Evolutionary conservation across 306 rosid genomes (phyloP).

Genomic region (Rosa lucieae): DNA sequence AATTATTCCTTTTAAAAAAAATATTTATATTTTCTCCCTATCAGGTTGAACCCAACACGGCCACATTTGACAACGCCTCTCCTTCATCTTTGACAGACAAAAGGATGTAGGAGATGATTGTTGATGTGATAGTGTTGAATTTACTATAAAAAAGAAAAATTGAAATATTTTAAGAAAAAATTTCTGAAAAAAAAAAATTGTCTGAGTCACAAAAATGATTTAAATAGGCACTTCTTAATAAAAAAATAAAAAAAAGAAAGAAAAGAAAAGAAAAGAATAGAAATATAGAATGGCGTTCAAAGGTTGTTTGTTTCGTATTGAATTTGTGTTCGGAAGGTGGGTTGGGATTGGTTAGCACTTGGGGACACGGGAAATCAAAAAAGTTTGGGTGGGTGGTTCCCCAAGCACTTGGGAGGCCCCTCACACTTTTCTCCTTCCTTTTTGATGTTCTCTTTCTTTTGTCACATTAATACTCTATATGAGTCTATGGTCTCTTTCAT

Average conservation of each 20-base stretch:
- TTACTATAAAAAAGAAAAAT: too few relatives aligned
- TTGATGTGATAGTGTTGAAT: too few relatives aligned
- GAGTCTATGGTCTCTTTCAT: background rate
- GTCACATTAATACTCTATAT: background rate
- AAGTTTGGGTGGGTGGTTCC: conserved; percentile 4
- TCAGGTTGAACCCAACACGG: too few relatives aligned
- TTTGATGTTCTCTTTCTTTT: background rate
- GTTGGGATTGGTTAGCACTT: background rate
- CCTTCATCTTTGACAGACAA: background rate
- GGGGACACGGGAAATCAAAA: background rate
- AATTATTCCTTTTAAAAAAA: too few relatives aligned
- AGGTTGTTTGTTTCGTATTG: conserved; percentile 31
- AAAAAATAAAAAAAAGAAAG: too few relatives aligned
- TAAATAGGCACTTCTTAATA: too few relatives aligned
- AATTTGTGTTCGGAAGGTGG: background rate
- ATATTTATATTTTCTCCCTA: too few relatives aligned
- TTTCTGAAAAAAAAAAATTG: too few relatives aligned
- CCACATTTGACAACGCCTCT: background rate
- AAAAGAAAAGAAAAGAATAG: too few relatives aligned
- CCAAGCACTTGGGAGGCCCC: conserved; percentile 25
- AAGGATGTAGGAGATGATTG: too few relatives aligned
- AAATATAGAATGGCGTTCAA: conserved; percentile 10
- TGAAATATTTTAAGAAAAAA: too few relatives aligned
- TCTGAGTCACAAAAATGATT: too few relatives aligned
- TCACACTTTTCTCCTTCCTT: background rate